A percentile compares a stretch with the other conserved stretches of the same genome.
Conservation (phyloP, 1,139 yeast species). For the Saccharomyces hybrid region DNA sequence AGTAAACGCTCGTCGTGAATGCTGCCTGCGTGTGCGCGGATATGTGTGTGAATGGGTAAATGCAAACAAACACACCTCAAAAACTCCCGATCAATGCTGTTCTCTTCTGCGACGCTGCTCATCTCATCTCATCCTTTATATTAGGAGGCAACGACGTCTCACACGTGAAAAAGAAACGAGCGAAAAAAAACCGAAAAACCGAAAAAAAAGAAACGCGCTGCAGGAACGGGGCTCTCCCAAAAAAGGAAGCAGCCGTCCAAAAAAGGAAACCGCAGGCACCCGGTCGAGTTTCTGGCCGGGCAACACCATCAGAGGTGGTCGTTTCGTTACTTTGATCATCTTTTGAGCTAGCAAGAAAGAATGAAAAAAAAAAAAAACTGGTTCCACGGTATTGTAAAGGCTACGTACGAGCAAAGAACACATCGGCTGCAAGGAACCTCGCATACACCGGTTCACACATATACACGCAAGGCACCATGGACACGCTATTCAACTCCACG, state of each 20-base stretch:
- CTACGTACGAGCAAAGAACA: neutral
- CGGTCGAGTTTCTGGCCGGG: neutral
- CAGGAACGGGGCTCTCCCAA: neutral
- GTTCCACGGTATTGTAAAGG: neutral
- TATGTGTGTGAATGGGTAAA: neutral
- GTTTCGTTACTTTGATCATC: neutral
- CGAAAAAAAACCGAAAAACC: neutral
- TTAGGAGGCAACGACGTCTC: neutral
- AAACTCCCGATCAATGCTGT: too few species aligned
- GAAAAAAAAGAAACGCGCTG: conserved; percentile 2
- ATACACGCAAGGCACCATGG: conserved; percentile 15
- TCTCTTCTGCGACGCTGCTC: conserved; percentile 1
- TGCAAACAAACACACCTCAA: too few species aligned
- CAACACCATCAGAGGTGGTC: neutral
- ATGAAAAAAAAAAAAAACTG: too few species aligned
- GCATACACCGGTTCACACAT: too few species aligned
- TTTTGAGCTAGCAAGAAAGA: neutral
- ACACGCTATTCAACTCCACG: conserved; percentile 28
- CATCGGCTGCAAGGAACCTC: neutral
- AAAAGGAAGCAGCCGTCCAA: neutral
- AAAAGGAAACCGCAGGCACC: neutral
- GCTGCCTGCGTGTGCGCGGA: neutral
- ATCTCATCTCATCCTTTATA: conserved; percentile 1
- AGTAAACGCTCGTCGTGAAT: neutral
- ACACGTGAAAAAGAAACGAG: neutral